A percentile compares a stretch with the other conserved stretches of the same genome.
phyloP scores from a whole-genome alignment of 2,329 filamentous ascomycete genomes.

The Diaporthe caulivora region DNA sequence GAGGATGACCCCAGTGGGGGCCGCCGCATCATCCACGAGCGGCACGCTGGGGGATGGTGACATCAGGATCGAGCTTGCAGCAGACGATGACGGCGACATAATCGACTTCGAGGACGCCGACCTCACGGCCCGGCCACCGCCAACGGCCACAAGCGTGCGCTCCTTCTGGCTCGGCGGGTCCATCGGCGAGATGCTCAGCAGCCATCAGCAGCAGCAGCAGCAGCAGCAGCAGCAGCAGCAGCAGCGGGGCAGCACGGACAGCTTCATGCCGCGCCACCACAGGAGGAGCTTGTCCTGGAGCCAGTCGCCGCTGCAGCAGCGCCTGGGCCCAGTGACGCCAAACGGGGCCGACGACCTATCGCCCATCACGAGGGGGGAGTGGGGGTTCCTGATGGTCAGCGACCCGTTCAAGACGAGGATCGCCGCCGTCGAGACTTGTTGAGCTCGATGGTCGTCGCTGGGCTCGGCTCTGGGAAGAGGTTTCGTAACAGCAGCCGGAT shows the following conservation, averaged over 20 bases:
- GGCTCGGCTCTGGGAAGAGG: not conserved
- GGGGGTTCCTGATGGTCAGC: constrained; percentile 70
- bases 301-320: constrained; percentile 31
- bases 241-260: constrained; percentile 28
- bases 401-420: constrained; percentile 58
- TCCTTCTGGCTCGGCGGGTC: constrained; percentile 46
- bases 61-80: constrained; percentile 43
- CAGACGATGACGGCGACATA: constrained; percentile 46
- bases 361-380: constrained; percentile 72
- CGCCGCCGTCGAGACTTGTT: constrained; percentile 66
- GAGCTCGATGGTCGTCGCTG: constrained; percentile 40
- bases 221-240: constrained; percentile 32
- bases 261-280: constrained; percentile 21
- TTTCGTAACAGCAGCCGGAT: no score
- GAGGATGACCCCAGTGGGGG: not conserved
- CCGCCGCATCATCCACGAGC: not conserved
- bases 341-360: constrained; percentile 73
- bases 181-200: constrained; percentile 59
- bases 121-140: constrained; percentile 50
- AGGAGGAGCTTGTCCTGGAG: constrained; percentile 32
- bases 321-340: constrained; percentile 65
- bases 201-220: constrained; percentile 1
- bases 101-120: constrained; percentile 51
- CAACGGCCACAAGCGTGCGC: constrained; percentile 47
- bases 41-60: constrained; percentile 31